These are phyloP conservation scores for Rhizophagus clarus DNA, from an alignment of 192 early-diverging fungal species.

Conservation along the genomic window DNA sequence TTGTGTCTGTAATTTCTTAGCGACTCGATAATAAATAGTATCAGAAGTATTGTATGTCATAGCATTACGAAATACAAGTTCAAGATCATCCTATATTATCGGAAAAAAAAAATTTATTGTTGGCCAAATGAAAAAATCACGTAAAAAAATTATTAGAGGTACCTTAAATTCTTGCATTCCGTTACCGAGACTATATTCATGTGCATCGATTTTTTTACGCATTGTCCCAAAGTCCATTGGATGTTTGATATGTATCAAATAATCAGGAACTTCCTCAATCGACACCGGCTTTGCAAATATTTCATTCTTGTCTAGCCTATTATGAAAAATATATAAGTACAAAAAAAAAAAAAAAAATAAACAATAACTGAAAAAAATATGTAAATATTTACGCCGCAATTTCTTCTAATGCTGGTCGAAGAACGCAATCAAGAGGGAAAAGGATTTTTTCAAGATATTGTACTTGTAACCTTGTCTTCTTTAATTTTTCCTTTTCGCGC, in stretches of 20 bases:
- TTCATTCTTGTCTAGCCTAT: constrained; percentile 43
- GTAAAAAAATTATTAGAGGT: neutral
- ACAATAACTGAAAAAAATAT: neutral
- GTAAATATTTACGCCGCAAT: constrained; percentile 59
- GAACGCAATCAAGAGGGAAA: constrained; percentile 70
- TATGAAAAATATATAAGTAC: neutral
- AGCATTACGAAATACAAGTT: constrained; percentile 73
- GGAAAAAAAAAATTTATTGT: neutral
- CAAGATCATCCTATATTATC: constrained; percentile 60
- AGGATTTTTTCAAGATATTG: constrained; percentile 68
- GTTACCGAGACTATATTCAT: constrained; percentile 44
- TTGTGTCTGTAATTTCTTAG: constrained; percentile 54
- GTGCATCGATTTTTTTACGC: constrained; percentile 51
- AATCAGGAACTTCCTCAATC: constrained; percentile 50
- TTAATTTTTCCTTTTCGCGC: constrained; percentile 72
- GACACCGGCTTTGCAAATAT: constrained; percentile 55
- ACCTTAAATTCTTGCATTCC: constrained; percentile 52
- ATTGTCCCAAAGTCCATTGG: constrained; percentile 81
- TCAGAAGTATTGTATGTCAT: constrained; percentile 75
- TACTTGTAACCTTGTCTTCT: constrained; percentile 56
- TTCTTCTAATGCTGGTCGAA: constrained; percentile 67
- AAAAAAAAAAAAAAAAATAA: neutral
- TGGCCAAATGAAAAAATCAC: neutral
- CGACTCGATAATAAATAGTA: constrained; percentile 70
- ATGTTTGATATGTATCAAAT: constrained; percentile 53